Evolutionary conservation across 2,329 filamentous ascomycete species (phyloP), one percentile per base, ranked within the genome.

Genomic region (Amauroascus niger): DNA sequence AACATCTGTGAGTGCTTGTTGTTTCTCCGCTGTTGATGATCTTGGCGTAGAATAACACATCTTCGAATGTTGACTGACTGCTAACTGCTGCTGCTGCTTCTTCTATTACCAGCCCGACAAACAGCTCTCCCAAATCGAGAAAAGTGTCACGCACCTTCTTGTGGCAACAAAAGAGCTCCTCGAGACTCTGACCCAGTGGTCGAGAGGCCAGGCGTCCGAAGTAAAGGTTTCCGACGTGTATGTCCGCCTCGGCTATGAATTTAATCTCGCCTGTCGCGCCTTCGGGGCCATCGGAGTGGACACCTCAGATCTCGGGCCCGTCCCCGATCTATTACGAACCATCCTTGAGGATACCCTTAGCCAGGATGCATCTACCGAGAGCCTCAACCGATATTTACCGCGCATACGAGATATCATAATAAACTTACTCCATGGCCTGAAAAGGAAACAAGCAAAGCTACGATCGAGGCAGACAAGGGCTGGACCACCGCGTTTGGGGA

Each of bases 331-430:
- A 55, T 74, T 98, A 58, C 83, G 93, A 62, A 83, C 84, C 56
- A 97, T 98, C 54, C 79, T 98, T 52, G 93, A 98, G 70, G 87
- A 95, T 54, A 98, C 93, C 1, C 78, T 98, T 33, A 97, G 91
- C 69, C 93, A 98, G 66, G 90, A 97, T 71, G 93, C 93, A 4
- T 96, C 88, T 62, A 84, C 90, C 48, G 85, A 94, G 66, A 96
- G 90, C 69, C 77, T 98, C 57, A 93, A 98, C 68, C 87, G 86
- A 67, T 98, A 95, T 68, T 76, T 98, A 30, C 93, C 93, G 0
- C 82, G 87, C 55, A 98, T 98, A 68, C 84, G 93, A 63, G 93
- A 98, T 69, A 98, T 98, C 64, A 98, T 98, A 66, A 97, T 98
- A 70, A 96, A 95, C 67, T 77, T 98, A 28, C 79, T 98, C 7